Conservation (phyloP, 768 basidiomycete genomes). For the Butyriboletus loyo region DNA sequence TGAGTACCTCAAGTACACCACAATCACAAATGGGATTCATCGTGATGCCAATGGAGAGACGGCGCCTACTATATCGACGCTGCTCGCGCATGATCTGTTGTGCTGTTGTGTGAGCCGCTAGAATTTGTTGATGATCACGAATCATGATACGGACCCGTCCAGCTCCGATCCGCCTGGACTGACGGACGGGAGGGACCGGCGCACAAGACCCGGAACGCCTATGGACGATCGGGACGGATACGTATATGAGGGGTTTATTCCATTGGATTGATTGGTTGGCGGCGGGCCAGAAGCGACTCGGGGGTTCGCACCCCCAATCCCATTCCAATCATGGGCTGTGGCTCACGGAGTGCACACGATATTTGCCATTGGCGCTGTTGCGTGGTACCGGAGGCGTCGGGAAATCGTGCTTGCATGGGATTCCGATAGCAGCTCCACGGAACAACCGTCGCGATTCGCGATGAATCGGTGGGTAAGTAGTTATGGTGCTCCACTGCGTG, state of each 20-base stretch:
- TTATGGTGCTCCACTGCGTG: background rate
- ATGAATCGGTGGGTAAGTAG: background rate
- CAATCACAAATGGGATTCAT: background rate
- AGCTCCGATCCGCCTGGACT: slow-evolving; percentile 9
- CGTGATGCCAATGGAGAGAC: background rate
- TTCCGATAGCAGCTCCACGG: slow-evolving; percentile 10
- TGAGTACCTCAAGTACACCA: background rate
- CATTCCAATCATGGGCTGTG: background rate
- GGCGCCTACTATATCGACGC: slow-evolving; percentile 1
- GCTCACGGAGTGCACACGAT: background rate
- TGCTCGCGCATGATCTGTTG: background rate
- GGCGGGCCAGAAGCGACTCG: background rate
- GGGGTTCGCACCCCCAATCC: slow-evolving; percentile 13
- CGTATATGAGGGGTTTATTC: slow-evolving; percentile 10
- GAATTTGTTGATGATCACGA: background rate
- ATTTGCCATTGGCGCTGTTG: slow-evolving; percentile 9
- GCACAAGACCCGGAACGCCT: background rate
- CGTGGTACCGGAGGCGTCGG: background rate
- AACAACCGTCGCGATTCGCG: slow-evolving; percentile 15
- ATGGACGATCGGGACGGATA: background rate
- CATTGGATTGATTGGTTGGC: slow-evolving; percentile 3
- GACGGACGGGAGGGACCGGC: background rate
- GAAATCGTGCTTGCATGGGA: background rate
- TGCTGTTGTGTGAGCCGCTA: background rate
- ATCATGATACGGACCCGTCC: slow-evolving; percentile 5